Evolutionary conservation across 768 basidiomycete genomes (phyloP).

Genomic region (Termitomyces sp.): DNA sequence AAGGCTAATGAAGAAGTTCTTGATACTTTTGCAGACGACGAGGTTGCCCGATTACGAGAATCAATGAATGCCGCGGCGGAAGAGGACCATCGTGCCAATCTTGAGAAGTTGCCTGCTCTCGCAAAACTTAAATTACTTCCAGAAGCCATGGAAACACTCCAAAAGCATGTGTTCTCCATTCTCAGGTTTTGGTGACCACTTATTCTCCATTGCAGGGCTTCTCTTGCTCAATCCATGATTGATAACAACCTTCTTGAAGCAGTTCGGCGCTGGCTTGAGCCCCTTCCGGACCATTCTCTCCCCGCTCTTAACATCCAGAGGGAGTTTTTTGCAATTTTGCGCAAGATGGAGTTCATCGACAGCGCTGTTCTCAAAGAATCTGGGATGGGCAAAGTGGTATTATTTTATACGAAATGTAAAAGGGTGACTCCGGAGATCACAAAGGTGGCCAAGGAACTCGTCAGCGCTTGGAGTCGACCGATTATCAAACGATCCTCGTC

Average conservation of each 20-base stretch:
- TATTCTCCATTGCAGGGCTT: slow-evolving; percentile 44
- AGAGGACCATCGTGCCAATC: slow-evolving; percentile 77
- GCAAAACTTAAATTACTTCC: slow-evolving; percentile 80
- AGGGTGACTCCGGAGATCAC: slow-evolving; percentile 78
- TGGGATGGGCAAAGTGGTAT: slow-evolving; percentile 79
- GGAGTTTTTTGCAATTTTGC: slow-evolving; percentile 79
- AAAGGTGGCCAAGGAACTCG: slow-evolving; percentile 80
- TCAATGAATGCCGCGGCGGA: slow-evolving; percentile 85
- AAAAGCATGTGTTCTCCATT: slow-evolving; percentile 62
- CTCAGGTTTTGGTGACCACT: slow-evolving; percentile 1
- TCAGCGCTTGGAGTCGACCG: slow-evolving; percentile 83
- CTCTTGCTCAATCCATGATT: slow-evolving; percentile 86
- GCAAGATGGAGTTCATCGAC: slow-evolving; percentile 92
- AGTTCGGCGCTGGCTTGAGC: slow-evolving; percentile 89
- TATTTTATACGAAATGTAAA: slow-evolving; percentile 96
- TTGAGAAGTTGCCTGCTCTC: slow-evolving; percentile 75
- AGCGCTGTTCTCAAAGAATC: slow-evolving; percentile 86
- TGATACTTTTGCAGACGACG: slow-evolving; percentile 85
- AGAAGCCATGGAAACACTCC: slow-evolving; percentile 89
- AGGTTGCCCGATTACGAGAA: slow-evolving; percentile 85
- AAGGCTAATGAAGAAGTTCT: slow-evolving; percentile 75
- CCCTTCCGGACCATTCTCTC: slow-evolving; percentile 86
- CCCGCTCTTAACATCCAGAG: slow-evolving; percentile 95
- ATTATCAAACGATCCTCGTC: slow-evolving; percentile 88
- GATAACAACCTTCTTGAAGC: slow-evolving; percentile 94